These are phyloP conservation scores for Plasmodium adleri DNA, from an alignment of 169 alveolate genomes.

Conservation along the genomic window DNA sequence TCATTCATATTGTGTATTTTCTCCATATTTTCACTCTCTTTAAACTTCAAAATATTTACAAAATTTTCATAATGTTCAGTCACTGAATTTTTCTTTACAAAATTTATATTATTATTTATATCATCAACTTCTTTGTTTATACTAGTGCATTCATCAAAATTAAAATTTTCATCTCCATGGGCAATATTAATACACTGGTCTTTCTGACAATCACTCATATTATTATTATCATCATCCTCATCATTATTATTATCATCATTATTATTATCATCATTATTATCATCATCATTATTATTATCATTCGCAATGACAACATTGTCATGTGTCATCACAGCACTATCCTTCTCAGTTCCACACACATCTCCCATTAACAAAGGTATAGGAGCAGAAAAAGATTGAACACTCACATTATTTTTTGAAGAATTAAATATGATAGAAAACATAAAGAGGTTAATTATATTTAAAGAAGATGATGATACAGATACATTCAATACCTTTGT, in stretches of 20 bases:
- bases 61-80: background rate
- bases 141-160: background rate
- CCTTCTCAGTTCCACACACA: background rate
- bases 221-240: background rate
- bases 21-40: background rate
- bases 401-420: conserved; percentile 46
- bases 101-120: background rate
- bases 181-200: background rate
- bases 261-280: background rate
- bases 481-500: conserved; percentile 72
- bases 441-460: conserved; percentile 64
- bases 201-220: background rate
- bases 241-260: background rate
- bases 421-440: conserved; percentile 61
- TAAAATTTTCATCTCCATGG: background rate
- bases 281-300: background rate
- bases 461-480: conserved; percentile 49
- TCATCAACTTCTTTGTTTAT: background rate
- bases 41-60: background rate
- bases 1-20: background rate
- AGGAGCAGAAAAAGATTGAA: conserved; percentile 72
- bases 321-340: background rate
- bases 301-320: background rate
- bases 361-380: conserved; percentile 73
- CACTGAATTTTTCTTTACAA: no score